phyloP scores from a whole-genome alignment of 2,329 filamentous ascomycete genomes.

The Hymenoscyphus fructigenus region DNA sequence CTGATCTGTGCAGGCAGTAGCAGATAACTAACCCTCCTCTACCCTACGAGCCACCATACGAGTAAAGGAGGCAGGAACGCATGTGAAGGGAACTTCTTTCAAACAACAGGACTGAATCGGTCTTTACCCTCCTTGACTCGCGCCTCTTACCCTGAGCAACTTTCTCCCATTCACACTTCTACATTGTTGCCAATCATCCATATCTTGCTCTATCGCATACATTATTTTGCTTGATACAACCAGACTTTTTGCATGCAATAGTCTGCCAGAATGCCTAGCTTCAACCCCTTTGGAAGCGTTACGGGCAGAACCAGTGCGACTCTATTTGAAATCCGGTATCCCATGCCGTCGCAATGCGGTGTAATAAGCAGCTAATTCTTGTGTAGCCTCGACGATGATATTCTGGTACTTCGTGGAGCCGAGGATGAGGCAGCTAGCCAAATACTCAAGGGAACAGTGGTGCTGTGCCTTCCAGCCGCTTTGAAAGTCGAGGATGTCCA shows the following conservation, averaged over 20 bases:
- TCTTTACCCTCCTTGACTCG: constrained; percentile 10
- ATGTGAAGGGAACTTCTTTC: not conserved
- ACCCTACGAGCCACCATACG: not conserved
- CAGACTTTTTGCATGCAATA: constrained; percentile 6
- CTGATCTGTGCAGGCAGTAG: constrained; percentile 4
- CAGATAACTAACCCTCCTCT: not conserved
- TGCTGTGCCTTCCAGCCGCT: constrained; percentile 69
- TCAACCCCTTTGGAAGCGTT: constrained; percentile 37
- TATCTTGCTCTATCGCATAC: not conserved
- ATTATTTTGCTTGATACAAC: not conserved
- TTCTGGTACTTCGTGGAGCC: constrained; percentile 74
- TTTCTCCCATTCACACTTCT: constrained; percentile 3
- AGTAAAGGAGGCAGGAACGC: constrained; percentile 1
- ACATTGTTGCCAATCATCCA: not conserved
- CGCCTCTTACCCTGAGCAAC: not conserved
- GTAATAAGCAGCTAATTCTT: constrained; percentile 15
- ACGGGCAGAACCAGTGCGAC: constrained; percentile 36
- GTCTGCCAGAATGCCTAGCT: constrained; percentile 34
- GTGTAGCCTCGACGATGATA: constrained; percentile 70
- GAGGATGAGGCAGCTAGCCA: constrained; percentile 76
- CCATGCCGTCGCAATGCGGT: constrained; percentile 7
- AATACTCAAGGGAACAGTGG: constrained; percentile 69
- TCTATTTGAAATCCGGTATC: constrained; percentile 41
- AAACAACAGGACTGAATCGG: not conserved
- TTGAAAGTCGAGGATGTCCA: constrained; percentile 73